Evolutionary conservation across 2,329 filamentous ascomycete species (phyloP), one percentile per base, ranked within the genome.

Genomic region (Stagonosporopsis rhizophila): DNA sequence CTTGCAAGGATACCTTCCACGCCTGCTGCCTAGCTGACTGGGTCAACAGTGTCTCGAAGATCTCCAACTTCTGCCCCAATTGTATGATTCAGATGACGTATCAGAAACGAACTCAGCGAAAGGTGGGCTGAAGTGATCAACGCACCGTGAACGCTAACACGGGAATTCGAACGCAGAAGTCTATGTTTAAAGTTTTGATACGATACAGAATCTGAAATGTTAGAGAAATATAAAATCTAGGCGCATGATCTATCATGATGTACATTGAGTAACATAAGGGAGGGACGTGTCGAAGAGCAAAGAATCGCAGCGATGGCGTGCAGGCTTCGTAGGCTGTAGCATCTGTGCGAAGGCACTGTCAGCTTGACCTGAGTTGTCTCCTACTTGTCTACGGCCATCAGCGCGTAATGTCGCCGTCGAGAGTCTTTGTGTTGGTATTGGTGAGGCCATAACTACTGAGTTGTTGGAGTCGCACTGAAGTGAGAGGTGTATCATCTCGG

Each of bases 341-440:
- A 56, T 9, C 9, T 30, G 8, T 5, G 28, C 52, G n/a, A 56
- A 56, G 6, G 22, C 41, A 17, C 42, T 45, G 14, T 56, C 52
- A 3, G 20, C 19, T 9, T 50, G 23, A 4, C 15, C 17, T 6
- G 14, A 19, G 4, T 20, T 15, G 14, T 25, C 34, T 7, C 12
- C 30, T 15, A 37, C 3, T 4, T 23, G 7, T 14, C 46, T 38
- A 6, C 9, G 17, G 2, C 34, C 35, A 37, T 23, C 7, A 3
- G 28, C 11, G 15, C 34, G 27, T 14, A 19, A 14, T 8, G 17
- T n/a, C 20, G 22, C 15, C 1, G 25, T 15, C 6, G 46, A 41
- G 3, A 49, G 40, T 25, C 52, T 35, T 17, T 41, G 46, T 9
- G 35, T 14, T 15, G 52, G 52, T 14, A 50, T 45, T 14, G 46